phyloP scores from a whole-genome alignment of 73 alveolate species.

The Urostyla sp. region DNA sequence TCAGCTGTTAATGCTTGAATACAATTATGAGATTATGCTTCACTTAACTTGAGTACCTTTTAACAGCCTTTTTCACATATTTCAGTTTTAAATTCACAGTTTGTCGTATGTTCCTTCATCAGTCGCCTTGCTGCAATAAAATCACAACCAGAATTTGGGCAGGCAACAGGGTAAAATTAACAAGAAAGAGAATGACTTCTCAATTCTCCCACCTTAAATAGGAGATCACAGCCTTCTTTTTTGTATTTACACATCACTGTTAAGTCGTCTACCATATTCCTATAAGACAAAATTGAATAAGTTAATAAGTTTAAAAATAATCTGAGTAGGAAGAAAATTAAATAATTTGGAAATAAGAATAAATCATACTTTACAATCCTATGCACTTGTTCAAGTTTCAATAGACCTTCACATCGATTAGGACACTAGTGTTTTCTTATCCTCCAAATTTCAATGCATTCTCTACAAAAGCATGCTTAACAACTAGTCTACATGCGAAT shows the following conservation, averaged over 20 bases:
- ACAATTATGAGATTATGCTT: conserved; percentile 60
- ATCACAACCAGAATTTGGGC: conserved; percentile 61
- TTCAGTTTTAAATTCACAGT: conserved; percentile 62
- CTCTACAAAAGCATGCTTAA: conserved; percentile 67
- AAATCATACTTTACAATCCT: conserved; percentile 52
- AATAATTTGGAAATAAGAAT: not conserved
- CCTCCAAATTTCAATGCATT: conserved; percentile 74
- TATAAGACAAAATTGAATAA: not conserved
- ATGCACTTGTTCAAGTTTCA: conserved; percentile 64
- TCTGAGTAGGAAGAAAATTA: too few relatives aligned
- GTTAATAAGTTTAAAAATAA: too few relatives aligned
- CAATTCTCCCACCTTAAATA: conserved; percentile 41
- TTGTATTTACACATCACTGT: conserved; percentile 52
- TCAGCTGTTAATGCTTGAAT: conserved; percentile 53
- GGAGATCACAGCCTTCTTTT: conserved; percentile 61
- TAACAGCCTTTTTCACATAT: conserved; percentile 67
- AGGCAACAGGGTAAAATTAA: conserved; percentile 40
- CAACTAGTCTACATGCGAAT: conserved; percentile 32
- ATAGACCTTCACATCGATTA: conserved; percentile 68
- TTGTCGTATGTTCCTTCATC: conserved; percentile 42
- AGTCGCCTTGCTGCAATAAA: conserved; percentile 41
- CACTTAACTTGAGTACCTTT: conserved; percentile 37
- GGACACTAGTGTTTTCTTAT: conserved; percentile 68
- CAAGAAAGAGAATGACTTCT: conserved; percentile 51
- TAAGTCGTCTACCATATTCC: conserved; percentile 73